Base-by-base conservation (phyloP, 2,329 filamentous ascomycete species). In the Xylaria sp. region DNA sequence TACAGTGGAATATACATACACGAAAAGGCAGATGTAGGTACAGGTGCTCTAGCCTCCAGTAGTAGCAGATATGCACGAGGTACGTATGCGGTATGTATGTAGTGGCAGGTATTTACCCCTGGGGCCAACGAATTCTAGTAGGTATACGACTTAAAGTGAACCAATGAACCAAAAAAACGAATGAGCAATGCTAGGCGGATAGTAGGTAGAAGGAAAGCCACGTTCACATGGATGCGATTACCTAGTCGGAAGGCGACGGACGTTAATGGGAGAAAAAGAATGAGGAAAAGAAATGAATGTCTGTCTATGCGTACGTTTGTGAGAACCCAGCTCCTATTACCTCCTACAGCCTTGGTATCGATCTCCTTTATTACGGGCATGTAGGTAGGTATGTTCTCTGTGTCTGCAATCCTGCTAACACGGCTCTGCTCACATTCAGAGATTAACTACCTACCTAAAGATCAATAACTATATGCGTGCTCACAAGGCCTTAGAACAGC, bases 391-490 rank as follows among this genome's bases (percentile, higher is more conserved):
- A 27, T 21, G 34, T 36, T 51, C 27, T 47, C 34, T 58, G 64
- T 54, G 48, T 64, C 32, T 50, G 36, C 50, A 56, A 61, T 63
- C 59, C 59, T 63, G 36, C 64, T 67, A 58, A 51, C 65, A 68
- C 61, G 51, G 61, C 27, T 56, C 57, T 21, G 61, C 21, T 47
- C 45, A 19, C 34, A 36, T 36, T 11, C 11, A 36, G 34, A 36
- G 2, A 36, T n/a, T n/a, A n/a, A n/a, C n/a, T n/a, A n/a, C n/a
- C 7, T 36, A 11, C 42, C 42, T 17, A n/a, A n/a, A 6, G 47
- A 48, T 19, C 19, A 17, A n/a, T 30, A 53, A 9, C 24, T 30
- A 1, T 30, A n/a, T 53, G 50, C 14, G 32, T 9, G 17, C 42
- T 30, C 42, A 36, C 50, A 34, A 56, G 17, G 21, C 42, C 32